phyloP scores from a whole-genome alignment of 495 filamentous ascomycete genomes.

The Cenococcum geophilum region DNA sequence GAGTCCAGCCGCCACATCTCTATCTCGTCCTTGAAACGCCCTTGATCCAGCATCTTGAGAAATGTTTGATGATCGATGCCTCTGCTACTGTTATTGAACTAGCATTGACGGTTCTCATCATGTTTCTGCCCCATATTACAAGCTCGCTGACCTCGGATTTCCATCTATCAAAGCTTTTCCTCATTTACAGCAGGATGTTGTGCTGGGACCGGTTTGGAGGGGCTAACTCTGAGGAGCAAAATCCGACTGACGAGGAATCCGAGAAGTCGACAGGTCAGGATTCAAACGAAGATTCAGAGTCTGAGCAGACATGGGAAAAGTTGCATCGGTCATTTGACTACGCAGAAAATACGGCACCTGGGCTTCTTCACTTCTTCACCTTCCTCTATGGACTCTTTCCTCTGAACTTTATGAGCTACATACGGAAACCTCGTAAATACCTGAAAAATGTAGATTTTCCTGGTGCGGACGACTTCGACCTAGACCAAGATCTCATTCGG shows the following conservation, averaged over 20 bases:
- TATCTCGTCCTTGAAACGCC: conserved; percentile 61
- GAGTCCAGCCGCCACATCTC: conserved; percentile 63
- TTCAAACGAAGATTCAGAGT: conserved; percentile 13
- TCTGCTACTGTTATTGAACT: conserved; percentile 61
- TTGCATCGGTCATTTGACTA: conserved; percentile 50
- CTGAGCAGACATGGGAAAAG: conserved; percentile 51
- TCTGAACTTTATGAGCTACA: conserved; percentile 71
- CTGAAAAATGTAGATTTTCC: conserved; percentile 56
- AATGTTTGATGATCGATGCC: conserved; percentile 64
- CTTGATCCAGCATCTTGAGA: conserved; percentile 58
- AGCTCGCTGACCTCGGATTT: conserved; percentile 49
- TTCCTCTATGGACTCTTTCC: conserved; percentile 73
- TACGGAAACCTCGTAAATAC: conserved; percentile 66
- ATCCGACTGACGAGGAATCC: conserved; percentile 11
- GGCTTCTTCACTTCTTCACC: conserved; percentile 71
- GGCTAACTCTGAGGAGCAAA: conserved; percentile 30
- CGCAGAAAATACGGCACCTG: conserved; percentile 56
- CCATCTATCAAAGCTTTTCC: conserved; percentile 61
- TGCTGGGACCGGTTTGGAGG: conserved; percentile 58
- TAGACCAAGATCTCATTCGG: conserved; percentile 64
- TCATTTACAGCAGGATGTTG: conserved; percentile 65
- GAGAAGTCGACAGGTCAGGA: neutral
- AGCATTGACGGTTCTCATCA: conserved; percentile 60
- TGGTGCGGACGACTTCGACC: conserved; percentile 61
- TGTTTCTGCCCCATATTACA: conserved; percentile 71